phyloP scores from a whole-genome alignment of 2,329 filamentous ascomycete species.

The Hirsutella thompsonii region DNA sequence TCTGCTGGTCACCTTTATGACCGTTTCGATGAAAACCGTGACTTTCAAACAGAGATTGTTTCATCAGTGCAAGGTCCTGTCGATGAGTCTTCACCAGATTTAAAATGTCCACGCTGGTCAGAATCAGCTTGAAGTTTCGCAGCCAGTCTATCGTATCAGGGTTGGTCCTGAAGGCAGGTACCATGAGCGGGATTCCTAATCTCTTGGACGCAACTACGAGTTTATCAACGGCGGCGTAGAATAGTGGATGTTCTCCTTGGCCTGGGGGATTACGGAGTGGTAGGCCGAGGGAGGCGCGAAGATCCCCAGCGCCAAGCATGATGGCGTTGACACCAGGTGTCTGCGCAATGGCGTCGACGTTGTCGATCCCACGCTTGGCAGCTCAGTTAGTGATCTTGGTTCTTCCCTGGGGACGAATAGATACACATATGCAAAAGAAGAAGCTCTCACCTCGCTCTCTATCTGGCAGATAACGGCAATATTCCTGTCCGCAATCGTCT shows the following conservation, averaged over 20 bases:
- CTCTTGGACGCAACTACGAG: neutral
- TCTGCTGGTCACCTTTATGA: too few relatives aligned
- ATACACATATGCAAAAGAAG: too few relatives aligned
- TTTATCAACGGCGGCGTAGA: neutral
- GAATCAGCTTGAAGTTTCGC: constrained; percentile 2
- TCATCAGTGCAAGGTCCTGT: constrained; percentile 1
- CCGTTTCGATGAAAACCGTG: too few relatives aligned
- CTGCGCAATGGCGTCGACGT: constrained; percentile 1
- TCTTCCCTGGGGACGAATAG: neutral
- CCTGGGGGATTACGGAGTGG: neutral
- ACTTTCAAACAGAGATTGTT: neutral
- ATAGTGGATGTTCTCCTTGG: neutral
- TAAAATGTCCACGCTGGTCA: constrained; percentile 1
- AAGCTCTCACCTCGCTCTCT: constrained; percentile 2
- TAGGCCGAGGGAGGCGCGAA: constrained; percentile 3
- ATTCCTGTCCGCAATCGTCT: constrained; percentile 4
- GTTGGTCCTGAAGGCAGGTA: constrained; percentile 1
- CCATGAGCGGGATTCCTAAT: neutral
- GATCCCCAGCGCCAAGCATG: constrained; percentile 4
- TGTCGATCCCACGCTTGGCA: constrained; percentile 1
- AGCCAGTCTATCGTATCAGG: constrained; percentile 1
- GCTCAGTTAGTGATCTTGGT: neutral
- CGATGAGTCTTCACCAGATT: constrained; percentile 1
- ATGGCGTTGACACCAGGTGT: constrained; percentile 2
- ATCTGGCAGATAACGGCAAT: constrained; percentile 5